phyloP scores from a whole-genome alignment of 176 grass and related monocot genomes.

The Areca catechu region DNA sequence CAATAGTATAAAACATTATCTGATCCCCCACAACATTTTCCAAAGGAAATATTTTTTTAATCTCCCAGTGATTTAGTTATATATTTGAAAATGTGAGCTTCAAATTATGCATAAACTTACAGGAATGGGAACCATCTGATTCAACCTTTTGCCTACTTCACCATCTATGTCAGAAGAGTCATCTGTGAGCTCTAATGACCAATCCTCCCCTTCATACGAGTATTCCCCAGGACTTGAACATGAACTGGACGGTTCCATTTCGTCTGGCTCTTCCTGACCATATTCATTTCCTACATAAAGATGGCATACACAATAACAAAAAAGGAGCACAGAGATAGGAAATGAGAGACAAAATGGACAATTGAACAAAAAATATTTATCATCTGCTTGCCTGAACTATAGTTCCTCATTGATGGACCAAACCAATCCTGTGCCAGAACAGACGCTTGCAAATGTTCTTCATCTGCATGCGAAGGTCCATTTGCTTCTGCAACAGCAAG shows the following conservation, averaged over 20 bases:
- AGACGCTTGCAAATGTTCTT: constrained; percentile 28
- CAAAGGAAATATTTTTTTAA: too few relatives aligned
- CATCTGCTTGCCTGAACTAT: constrained; percentile 28
- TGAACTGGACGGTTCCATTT: constrained; percentile 45
- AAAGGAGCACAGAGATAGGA: background rate
- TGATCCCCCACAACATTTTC: too few relatives aligned
- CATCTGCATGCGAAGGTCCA: constrained; percentile 16
- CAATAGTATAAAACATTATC: too few relatives aligned
- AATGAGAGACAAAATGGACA: background rate
- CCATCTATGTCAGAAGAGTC: constrained; percentile 48
- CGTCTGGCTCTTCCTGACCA: constrained; percentile 21
- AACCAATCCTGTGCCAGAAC: constrained; percentile 37
- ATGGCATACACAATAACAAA: background rate
- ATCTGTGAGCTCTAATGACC: constrained; percentile 32
- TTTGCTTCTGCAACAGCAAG: constrained; percentile 34
- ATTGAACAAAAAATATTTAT: background rate
- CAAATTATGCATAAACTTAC: constrained; percentile 23
- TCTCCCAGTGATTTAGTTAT: too few relatives aligned
- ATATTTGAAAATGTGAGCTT: background rate
- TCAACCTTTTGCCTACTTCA: constrained; percentile 54
- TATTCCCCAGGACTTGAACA: constrained; percentile 37
- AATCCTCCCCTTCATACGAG: constrained; percentile 25
- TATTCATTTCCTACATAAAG: constrained; percentile 28
- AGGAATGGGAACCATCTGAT: constrained; percentile 57
- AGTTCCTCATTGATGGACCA: constrained; percentile 25